Conservation (phyloP, 768 basidiomycete species). For the Boletus coccyginus region DNA sequence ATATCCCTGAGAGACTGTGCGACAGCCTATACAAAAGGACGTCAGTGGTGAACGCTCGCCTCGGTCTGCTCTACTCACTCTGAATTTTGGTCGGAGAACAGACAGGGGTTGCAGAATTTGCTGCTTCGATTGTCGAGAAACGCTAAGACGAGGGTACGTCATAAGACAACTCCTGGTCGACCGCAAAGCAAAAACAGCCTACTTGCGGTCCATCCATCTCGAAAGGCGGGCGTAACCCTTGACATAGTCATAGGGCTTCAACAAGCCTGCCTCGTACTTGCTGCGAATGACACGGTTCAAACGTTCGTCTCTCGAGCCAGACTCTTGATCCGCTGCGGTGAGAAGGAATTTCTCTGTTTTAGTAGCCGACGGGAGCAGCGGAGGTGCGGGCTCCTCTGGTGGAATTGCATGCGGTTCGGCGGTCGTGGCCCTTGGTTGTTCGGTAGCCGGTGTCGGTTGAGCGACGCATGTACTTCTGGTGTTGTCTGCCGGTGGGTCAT, state of each 20-base stretch:
- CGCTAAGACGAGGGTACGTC: conserved; percentile 41
- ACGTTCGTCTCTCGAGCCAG: conserved; percentile 86
- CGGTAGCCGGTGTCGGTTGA: conserved; percentile 15
- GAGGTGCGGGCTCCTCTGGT: conserved; percentile 42
- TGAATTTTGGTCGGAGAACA: conserved; percentile 80
- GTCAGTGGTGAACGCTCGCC: background rate
- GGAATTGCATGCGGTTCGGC: conserved; percentile 23
- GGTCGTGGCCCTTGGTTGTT: conserved; percentile 20
- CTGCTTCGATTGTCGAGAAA: conserved; percentile 88
- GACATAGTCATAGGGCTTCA: conserved; percentile 96
- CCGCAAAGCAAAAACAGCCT: conserved; percentile 16
- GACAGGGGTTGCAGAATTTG: conserved; percentile 89
- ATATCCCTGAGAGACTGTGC: conserved; percentile 84
- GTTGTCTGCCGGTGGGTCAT: conserved; percentile 9
- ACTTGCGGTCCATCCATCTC: conserved; percentile 96
- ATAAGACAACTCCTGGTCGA: background rate
- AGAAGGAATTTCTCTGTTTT: conserved; percentile 88
- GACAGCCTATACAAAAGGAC: conserved; percentile 48
- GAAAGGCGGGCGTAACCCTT: conserved; percentile 91
- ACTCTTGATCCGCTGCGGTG: conserved; percentile 92
- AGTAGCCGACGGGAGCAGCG: conserved; percentile 66
- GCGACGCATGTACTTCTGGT: conserved; percentile 14
- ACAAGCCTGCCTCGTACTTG: conserved; percentile 93
- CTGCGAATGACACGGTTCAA: conserved; percentile 89
- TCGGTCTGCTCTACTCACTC: conserved; percentile 43